These are phyloP conservation scores for Dictyostelium intermedium DNA, from an alignment of 78 protist species.

Conservation along the genomic window DNA sequence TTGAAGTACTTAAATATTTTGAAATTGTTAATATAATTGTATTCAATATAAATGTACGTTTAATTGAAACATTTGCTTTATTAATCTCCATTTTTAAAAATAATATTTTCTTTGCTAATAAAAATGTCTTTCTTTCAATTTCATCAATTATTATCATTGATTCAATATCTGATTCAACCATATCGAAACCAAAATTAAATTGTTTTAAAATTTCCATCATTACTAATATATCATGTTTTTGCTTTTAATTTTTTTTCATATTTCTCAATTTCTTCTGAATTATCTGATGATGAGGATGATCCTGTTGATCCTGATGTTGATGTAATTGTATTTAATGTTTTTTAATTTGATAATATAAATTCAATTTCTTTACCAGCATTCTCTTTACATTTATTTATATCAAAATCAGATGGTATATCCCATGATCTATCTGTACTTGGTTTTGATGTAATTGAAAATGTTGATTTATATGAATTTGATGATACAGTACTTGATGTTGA, in stretches of 20 bases:
- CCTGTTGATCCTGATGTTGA: neutral
- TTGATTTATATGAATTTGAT: conserved; percentile 4
- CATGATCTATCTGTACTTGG: conserved; percentile 40
- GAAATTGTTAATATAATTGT: conserved; percentile 22
- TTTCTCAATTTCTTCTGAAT: conserved; percentile 22
- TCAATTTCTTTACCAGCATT: conserved; percentile 3
- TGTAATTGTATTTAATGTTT: neutral
- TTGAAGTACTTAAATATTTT: neutral
- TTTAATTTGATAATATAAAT: conserved; percentile 12
- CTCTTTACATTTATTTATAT: neutral
- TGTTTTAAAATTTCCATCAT: conserved; percentile 58
- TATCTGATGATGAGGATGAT: neutral
- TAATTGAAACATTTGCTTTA: neutral
- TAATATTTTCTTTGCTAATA: conserved; percentile 44
- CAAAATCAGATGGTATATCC: conserved; percentile 2
- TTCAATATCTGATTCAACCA: neutral
- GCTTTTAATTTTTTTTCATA: conserved; percentile 30
- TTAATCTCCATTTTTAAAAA: conserved; percentile 39
- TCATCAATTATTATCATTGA: conserved; percentile 19
- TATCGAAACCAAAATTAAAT: conserved; percentile 52
- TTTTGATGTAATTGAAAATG: neutral
- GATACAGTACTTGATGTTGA: neutral
- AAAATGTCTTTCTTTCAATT: conserved; percentile 58
- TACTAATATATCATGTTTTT: neutral
- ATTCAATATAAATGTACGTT: conserved; percentile 32